These are phyloP conservation scores for Potentilla sterilis DNA, from an alignment of 306 rosid genomes.

Conservation along the genomic window DNA sequence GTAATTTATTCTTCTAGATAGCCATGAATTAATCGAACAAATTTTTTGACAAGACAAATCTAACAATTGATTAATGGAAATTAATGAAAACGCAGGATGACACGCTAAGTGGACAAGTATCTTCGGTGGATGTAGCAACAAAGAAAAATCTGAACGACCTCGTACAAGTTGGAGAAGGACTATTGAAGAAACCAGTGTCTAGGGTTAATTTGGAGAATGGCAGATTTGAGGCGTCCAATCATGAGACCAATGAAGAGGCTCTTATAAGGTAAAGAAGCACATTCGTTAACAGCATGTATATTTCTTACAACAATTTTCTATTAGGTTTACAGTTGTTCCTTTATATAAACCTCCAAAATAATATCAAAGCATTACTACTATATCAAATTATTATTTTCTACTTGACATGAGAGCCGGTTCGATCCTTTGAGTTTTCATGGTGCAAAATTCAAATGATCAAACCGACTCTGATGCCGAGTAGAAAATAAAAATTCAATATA, in stretches of 20 bases:
- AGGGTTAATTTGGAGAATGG: conserved; percentile 54
- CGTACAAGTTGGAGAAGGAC: conserved; percentile 40
- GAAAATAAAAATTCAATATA: too few relatives aligned
- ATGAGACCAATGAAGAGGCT: conserved; percentile 50
- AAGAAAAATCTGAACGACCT: conserved; percentile 46
- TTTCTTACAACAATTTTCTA: too few relatives aligned
- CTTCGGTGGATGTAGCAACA: conserved; percentile 59
- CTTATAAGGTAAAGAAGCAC: conserved; percentile 39
- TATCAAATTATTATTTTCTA: too few relatives aligned
- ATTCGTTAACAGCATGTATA: too few relatives aligned
- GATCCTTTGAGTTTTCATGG: too few relatives aligned
- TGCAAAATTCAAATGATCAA: too few relatives aligned
- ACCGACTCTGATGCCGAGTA: too few relatives aligned
- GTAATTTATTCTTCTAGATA: neutral
- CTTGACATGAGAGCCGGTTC: too few relatives aligned
- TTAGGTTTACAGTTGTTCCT: too few relatives aligned
- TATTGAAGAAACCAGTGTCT: conserved; percentile 52
- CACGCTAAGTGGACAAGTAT: conserved; percentile 29
- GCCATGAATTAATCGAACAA: neutral
- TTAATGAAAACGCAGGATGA: conserved; percentile 44
- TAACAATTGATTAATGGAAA: neutral
- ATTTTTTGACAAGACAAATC: neutral
- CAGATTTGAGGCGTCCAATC: conserved; percentile 13
- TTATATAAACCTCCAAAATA: too few relatives aligned
- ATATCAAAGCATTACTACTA: too few relatives aligned